Evolutionary conservation across 2,329 filamentous ascomycete species (phyloP), one percentile per base, ranked within the genome.

Genomic region (Elsinoe arachidis): DNA sequence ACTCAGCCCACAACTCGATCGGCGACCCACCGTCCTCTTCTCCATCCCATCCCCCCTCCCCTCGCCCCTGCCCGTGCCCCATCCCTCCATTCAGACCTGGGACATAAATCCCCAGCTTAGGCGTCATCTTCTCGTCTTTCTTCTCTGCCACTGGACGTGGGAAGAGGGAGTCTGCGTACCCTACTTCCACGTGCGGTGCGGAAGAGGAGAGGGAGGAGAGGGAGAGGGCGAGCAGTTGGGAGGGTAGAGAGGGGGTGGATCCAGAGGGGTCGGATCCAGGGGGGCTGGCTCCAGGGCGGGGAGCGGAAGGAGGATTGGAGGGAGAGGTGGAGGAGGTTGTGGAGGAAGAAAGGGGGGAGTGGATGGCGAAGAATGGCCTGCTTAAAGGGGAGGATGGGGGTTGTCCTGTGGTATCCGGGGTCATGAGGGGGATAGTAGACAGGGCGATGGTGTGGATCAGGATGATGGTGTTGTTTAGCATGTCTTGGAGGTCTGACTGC

Each of bases 1-100:
- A 70, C 63, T 67, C 66, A 30, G 61, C 63, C 64, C 67, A 71
- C 5, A 70, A 60, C 61, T 70, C 70, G 0, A 67, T 70, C n/a
- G 69, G 69, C 30, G 62, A 65, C 47, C 69, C 68, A 4, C 58
- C 61, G 2, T 57, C 52, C 21, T 59, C 58, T 30, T 30, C 26
- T 30, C 3, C 26, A 2, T 30, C 26, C 26, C 26, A 30, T 9
- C 4, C 26, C 3, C 7, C 26, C 9, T 5, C 26, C 26, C 26
- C 26, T 30, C 26, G 5, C 7, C 26, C 4, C 26, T 30, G 26
- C 26, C 26, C 26, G 7, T 30, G 3, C 26, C 26, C 26, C 12
- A 61, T 57, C 6, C 33, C 43, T 9, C 1, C 58, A 12, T 59
- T 56, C 6, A 19, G 34, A 9, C 23, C 37, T 11, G 49, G 57